phyloP scores from a whole-genome alignment of 2,329 filamentous ascomycete genomes.

The Mycosphaerelloides madeirae region DNA sequence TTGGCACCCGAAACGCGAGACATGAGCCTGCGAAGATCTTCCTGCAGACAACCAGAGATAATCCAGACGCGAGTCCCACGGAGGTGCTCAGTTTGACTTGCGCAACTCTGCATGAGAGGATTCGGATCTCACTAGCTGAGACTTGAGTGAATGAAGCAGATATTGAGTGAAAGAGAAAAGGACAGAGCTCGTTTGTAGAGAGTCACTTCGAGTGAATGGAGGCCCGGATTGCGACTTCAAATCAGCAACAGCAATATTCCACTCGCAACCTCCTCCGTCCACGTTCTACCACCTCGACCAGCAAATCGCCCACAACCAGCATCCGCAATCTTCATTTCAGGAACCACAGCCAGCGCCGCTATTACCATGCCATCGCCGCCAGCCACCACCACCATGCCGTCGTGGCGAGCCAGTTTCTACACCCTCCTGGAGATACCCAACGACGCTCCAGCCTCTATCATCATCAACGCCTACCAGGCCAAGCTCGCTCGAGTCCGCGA shows the following conservation, averaged over 20 bases:
- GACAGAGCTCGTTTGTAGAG: too few relatives aligned
- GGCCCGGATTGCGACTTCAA: too few relatives aligned
- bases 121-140: conserved; percentile 25
- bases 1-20: conserved; percentile 24
- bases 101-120: conserved; percentile 22
- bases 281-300: too few relatives aligned
- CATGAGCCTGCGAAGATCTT: conserved; percentile 23
- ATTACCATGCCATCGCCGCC: too few relatives aligned
- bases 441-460: neutral
- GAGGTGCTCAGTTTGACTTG: conserved; percentile 19
- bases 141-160: neutral
- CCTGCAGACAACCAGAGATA: conserved; percentile 4
- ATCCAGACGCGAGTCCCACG: conserved; percentile 9
- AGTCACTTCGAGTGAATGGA: too few relatives aligned
- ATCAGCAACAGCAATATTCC: too few relatives aligned
- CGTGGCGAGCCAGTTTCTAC: neutral
- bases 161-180: too few relatives aligned
- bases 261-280: too few relatives aligned
- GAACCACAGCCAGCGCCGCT: too few relatives aligned
- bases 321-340: neutral
- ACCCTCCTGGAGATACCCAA: neutral
- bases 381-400: too few relatives aligned
- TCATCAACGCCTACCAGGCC: neutral
- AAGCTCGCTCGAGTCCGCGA: neutral
- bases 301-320: too few relatives aligned